Evolutionary conservation across 106 monocot species (phyloP).

Genomic region (Xerophyta viscosa): DNA sequence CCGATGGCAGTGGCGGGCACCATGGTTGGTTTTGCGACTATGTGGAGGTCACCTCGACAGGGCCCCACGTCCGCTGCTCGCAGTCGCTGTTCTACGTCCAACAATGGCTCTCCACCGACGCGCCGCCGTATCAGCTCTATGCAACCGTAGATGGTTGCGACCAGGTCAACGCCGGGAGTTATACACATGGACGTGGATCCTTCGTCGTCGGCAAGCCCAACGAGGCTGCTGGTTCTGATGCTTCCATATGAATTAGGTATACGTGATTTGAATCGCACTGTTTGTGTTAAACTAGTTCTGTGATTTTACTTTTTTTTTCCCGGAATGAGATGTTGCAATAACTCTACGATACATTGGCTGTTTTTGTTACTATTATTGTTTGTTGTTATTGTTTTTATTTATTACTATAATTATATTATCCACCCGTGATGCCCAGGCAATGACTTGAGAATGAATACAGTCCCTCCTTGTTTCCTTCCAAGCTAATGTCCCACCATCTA

Average conservation of each 20-base stretch:
- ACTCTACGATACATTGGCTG: too few species aligned
- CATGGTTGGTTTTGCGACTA: constrained; percentile 69
- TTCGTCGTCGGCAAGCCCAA: neutral
- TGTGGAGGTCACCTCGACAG: constrained; percentile 59
- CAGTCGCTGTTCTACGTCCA: constrained; percentile 40
- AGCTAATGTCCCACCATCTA: too few species aligned
- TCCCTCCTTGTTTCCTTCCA: too few species aligned
- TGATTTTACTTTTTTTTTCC: too few species aligned
- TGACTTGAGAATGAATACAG: too few species aligned
- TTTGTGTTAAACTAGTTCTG: too few species aligned
- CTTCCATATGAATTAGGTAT: constrained; percentile 10
- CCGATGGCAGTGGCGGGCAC: constrained; percentile 42
- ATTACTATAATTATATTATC: too few species aligned
- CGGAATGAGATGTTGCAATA: too few species aligned
- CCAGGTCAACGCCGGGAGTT: neutral
- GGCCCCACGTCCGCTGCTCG: constrained; percentile 40
- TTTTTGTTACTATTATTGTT: too few species aligned
- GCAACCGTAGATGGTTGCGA: constrained; percentile 37
- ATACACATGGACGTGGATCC: neutral
- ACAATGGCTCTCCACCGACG: constrained; percentile 49
- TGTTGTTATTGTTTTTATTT: too few species aligned
- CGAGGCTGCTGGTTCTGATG: neutral
- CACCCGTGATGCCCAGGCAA: too few species aligned
- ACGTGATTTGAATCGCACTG: too few species aligned
- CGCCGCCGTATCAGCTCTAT: constrained; percentile 36